Evolutionary conservation across 176 grass and related monocot species (phyloP).

Genomic region (Oryza australiensis): DNA sequence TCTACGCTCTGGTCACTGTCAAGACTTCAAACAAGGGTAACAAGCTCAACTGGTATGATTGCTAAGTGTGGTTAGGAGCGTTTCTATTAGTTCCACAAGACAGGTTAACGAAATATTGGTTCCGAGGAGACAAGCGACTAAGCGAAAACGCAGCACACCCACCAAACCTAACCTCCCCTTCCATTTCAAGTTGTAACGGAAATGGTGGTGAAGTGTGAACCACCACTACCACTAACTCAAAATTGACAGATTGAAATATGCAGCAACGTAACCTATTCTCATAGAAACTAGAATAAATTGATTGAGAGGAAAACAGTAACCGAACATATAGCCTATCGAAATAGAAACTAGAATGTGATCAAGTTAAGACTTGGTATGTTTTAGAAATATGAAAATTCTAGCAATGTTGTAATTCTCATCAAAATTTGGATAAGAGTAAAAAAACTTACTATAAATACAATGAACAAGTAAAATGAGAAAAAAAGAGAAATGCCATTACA

Average conservation of each 20-base stretch:
- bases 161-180: not conserved
- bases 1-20: not conserved
- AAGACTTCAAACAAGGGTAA: not conserved
- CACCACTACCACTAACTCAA: not conserved
- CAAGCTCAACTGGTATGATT: not conserved
- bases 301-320: not conserved
- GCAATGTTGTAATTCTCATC: no score
- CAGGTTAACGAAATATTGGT: not conserved
- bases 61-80: not conserved
- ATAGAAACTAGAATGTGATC: not conserved
- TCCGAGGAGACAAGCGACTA: not conserved
- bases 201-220: not conserved
- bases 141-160: not conserved
- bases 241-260: not conserved
- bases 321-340: not conserved
- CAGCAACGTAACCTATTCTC: not conserved
- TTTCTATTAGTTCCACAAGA: not conserved
- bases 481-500: no score
- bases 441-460: no score
- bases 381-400: no score
- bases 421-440: no score
- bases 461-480: no score
- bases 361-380: not conserved
- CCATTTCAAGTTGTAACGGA: not conserved
- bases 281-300: not conserved